Evolutionary conservation across 345 rosid species (phyloP).

Genomic region (Melaleuca alternifolia): DNA sequence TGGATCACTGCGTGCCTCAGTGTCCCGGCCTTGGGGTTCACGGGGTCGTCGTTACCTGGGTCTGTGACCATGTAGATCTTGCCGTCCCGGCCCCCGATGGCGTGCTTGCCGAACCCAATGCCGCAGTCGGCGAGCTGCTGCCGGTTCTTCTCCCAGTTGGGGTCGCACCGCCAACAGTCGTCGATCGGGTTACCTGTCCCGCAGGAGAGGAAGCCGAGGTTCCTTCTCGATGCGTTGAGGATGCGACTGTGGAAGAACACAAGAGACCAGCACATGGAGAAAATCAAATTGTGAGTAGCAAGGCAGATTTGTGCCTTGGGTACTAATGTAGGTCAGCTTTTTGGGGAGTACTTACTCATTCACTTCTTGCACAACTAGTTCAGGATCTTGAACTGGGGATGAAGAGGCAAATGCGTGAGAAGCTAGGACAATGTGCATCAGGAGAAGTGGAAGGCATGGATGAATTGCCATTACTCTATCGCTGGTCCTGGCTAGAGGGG

Average conservation of each 20-base stretch:
- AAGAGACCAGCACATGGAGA: background rate
- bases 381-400: slow-evolving; percentile 5
- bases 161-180: slow-evolving; percentile 16
- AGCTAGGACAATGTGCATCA: background rate
- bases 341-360: slow-evolving; percentile 1
- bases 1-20: slow-evolving; percentile 11
- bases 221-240: slow-evolving; percentile 6
- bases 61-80: slow-evolving; percentile 1
- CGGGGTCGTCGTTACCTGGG: slow-evolving; percentile 2
- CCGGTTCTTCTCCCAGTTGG: slow-evolving; percentile 4
- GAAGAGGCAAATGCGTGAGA: background rate
- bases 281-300: background rate
- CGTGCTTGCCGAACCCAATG: slow-evolving; percentile 12
- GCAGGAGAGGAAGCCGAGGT: slow-evolving; percentile 9
- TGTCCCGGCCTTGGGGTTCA: slow-evolving; percentile 11
- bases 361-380: slow-evolving; percentile 5
- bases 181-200: slow-evolving; percentile 12
- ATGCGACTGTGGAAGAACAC: background rate
- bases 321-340: background rate
- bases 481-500: background rate
- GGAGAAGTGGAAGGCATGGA: background rate
- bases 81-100: slow-evolving; percentile 8
- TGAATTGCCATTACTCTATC: background rate
- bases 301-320: background rate
- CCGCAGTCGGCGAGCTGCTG: slow-evolving; percentile 4